Conservation (phyloP, 441 rosid species). For the Theobroma grandiflorum region DNA sequence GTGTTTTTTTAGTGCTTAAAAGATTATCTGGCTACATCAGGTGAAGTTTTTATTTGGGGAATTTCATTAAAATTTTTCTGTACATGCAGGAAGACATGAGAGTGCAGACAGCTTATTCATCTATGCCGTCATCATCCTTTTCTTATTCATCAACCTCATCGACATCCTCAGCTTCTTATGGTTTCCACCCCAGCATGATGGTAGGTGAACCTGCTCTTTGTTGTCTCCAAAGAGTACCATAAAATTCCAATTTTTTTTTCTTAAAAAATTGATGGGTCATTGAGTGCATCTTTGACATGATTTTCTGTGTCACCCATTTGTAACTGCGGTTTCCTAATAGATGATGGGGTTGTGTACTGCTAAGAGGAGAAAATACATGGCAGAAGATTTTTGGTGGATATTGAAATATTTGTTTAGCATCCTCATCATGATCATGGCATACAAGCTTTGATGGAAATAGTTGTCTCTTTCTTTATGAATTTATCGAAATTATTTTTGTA, state of each 20-base stretch:
- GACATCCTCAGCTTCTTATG: constrained; percentile 63
- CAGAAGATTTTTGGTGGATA: constrained; percentile 18
- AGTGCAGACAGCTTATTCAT: constrained; percentile 63
- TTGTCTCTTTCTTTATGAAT: constrained; percentile 4
- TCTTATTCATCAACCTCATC: constrained; percentile 54
- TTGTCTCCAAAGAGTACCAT: constrained; percentile 13
- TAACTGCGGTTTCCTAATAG: background rate
- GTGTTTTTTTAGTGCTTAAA: background rate
- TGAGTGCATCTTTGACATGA: constrained; percentile 21
- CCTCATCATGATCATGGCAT: background rate
- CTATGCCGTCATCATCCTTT: constrained; percentile 64
- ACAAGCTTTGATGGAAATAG: background rate
- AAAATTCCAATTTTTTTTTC: background rate
- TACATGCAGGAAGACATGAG: constrained; percentile 78
- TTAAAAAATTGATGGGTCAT: constrained; percentile 21
- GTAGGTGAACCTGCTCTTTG: constrained; percentile 42
- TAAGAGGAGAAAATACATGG: background rate
- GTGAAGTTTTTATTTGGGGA: background rate
- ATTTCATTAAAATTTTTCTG: constrained; percentile 2
- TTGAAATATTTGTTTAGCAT: background rate
- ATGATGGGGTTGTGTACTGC: background rate
- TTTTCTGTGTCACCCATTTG: constrained; percentile 28
- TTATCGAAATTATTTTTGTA: background rate
- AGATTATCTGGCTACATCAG: background rate
- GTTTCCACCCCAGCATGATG: constrained; percentile 64